Evolutionary conservation across 495 filamentous ascomycete genomes (phyloP).

Genomic region (Aspergillus hancockii): DNA sequence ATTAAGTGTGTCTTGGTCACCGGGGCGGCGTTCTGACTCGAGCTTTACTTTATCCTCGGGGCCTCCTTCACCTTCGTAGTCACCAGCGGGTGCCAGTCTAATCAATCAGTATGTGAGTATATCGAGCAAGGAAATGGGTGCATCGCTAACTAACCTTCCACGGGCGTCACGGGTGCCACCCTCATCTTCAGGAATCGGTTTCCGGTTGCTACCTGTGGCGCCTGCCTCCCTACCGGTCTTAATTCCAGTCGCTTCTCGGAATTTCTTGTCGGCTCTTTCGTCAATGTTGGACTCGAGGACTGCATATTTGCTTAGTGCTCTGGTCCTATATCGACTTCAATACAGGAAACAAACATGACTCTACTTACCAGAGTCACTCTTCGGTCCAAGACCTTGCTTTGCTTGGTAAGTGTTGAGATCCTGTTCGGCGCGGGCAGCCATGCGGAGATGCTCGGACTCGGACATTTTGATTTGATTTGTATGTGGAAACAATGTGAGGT

Average conservation of each 20-base stretch:
- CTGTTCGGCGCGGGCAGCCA: conserved; percentile 49
- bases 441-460: conserved; percentile 37
- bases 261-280: conserved; percentile 44
- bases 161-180: conserved; percentile 50
- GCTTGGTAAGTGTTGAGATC: conserved; percentile 56
- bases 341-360: no score
- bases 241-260: conserved; percentile 41
- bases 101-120: conserved; percentile 9
- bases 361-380: conserved; percentile 49
- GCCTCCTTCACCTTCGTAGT: conserved; percentile 53
- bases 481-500: background rate
- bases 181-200: conserved; percentile 51
- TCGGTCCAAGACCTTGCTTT: conserved; percentile 45
- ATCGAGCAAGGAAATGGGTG: background rate
- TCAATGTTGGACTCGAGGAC: conserved; percentile 57
- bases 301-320: conserved; percentile 15
- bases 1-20: conserved; percentile 44
- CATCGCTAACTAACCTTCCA: conserved; percentile 39
- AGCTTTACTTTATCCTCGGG: conserved; percentile 50
- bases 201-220: conserved; percentile 52
- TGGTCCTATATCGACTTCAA: background rate
- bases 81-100: conserved; percentile 44
- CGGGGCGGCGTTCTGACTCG: conserved; percentile 36
- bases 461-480: conserved; percentile 29
- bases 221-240: conserved; percentile 49